phyloP scores from a whole-genome alignment of 257 asterid species.

The Knoxia roxburghii region DNA sequence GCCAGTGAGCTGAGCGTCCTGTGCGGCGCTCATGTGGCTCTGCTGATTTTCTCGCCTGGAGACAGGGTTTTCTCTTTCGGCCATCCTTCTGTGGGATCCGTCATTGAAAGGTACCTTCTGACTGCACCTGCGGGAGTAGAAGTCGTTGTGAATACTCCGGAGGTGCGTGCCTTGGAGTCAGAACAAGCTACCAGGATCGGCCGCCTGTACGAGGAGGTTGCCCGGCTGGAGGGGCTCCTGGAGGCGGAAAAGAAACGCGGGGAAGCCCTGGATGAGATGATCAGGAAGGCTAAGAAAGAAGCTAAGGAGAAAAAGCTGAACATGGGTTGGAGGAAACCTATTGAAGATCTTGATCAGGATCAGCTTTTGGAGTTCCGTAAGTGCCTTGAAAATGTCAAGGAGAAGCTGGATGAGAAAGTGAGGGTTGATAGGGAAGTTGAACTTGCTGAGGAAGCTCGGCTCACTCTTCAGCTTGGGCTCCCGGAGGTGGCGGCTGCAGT shows the following conservation, averaged over 20 bases:
- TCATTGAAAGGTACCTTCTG: background rate
- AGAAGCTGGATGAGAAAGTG: too few relatives aligned
- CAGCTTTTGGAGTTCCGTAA: conserved; percentile 15
- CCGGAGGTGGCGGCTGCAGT: too few relatives aligned
- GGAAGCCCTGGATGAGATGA: too few relatives aligned
- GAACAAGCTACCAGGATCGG: too few relatives aligned
- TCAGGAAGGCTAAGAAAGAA: too few relatives aligned
- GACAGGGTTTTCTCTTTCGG: conserved; percentile 5
- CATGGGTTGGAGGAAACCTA: background rate
- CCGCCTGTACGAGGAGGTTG: background rate
- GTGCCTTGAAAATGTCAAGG: conserved; percentile 12
- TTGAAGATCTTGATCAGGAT: background rate
- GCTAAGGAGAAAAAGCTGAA: too few relatives aligned
- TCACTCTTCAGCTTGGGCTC: too few relatives aligned
- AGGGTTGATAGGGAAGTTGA: too few relatives aligned
- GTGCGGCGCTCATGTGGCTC: background rate
- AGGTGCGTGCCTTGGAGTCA: too few relatives aligned
- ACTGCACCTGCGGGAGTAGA: too few relatives aligned
- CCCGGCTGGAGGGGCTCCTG: background rate
- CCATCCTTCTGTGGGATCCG: background rate
- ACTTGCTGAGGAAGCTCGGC: too few relatives aligned
- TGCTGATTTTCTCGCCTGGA: background rate
- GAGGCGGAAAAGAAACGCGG: background rate
- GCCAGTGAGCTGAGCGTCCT: background rate
- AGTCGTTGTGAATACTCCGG: too few relatives aligned